These are phyloP conservation scores for Pichia sp. DNA, from an alignment of 1,139 yeast species.

Conservation along the genomic window DNA sequence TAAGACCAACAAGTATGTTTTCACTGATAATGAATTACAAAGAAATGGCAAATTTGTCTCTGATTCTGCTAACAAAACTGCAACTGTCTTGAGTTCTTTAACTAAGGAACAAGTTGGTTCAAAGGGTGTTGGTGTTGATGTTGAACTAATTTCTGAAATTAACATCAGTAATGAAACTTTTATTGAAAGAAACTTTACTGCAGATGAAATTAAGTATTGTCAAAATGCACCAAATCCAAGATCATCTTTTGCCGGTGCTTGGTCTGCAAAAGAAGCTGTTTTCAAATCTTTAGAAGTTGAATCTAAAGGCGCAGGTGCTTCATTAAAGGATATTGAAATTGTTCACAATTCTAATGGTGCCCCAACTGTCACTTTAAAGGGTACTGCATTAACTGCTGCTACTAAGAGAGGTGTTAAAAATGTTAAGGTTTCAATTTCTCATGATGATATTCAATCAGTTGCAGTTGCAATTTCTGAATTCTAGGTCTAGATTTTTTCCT, in stretches of 20 bases:
- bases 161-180: constrained; percentile 84
- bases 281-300: constrained; percentile 89
- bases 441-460: constrained; percentile 93
- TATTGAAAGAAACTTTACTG: constrained; percentile 85
- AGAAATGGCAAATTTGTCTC: constrained; percentile 31
- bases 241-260: constrained; percentile 93
- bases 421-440: constrained; percentile 86
- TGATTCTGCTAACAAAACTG: constrained; percentile 35
- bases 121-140: constrained; percentile 94
- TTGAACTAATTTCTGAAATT: constrained; percentile 75
- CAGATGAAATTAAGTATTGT: constrained; percentile 74
- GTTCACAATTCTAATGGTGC: constrained; percentile 68
- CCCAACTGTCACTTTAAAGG: constrained; percentile 71
- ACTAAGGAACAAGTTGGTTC: constrained; percentile 48
- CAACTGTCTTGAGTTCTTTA: constrained; percentile 35
- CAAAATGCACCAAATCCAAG: constrained; percentile 63
- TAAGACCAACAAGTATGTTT: constrained; percentile 42
- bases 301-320: constrained; percentile 93
- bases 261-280: constrained; percentile 99
- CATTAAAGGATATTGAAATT: constrained; percentile 86
- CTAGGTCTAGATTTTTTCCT: too few species aligned
- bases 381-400: constrained; percentile 74
- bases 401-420: constrained; percentile 57
- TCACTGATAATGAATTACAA: constrained; percentile 41
- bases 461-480: constrained; percentile 90